Evolutionary conservation across 2,329 filamentous ascomycete genomes (phyloP).

Genomic region (Verticillium nubilum): DNA sequence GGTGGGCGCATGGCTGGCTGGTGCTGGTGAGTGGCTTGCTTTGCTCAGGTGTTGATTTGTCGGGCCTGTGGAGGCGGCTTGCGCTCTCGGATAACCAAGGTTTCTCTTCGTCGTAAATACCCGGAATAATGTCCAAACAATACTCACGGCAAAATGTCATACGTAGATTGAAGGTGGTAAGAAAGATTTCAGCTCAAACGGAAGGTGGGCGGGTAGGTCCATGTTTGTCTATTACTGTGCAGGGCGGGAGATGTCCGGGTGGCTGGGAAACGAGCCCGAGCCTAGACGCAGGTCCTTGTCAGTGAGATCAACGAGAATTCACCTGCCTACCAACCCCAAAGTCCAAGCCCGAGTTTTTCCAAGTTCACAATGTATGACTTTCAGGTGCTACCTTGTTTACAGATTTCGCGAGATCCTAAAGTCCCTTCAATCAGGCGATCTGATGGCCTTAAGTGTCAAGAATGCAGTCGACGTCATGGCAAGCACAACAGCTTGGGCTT

Average conservation of each 20-base stretch:
- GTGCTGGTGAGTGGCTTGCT: background rate
- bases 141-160: background rate
- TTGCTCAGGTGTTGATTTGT: background rate
- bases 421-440: background rate
- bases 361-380: too few relatives aligned
- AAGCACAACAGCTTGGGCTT: background rate
- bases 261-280: background rate
- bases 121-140: too few relatives aligned
- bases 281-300: background rate
- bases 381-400: too few relatives aligned
- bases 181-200: background rate
- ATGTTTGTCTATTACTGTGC: background rate
- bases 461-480: background rate
- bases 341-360: too few relatives aligned
- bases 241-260: background rate
- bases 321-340: too few relatives aligned
- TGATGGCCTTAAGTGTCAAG: background rate
- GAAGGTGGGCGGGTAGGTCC: background rate
- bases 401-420: background rate
- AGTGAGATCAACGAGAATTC: background rate
- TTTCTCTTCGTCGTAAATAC: too few relatives aligned
- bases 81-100: too few relatives aligned
- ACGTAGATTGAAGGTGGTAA: background rate
- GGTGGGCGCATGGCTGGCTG: conserved; percentile 30
- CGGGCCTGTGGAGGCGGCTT: too few relatives aligned